Evolutionary conservation across 2,329 filamentous ascomycete genomes (phyloP).

Genomic region (Leptographium lundbergii): DNA sequence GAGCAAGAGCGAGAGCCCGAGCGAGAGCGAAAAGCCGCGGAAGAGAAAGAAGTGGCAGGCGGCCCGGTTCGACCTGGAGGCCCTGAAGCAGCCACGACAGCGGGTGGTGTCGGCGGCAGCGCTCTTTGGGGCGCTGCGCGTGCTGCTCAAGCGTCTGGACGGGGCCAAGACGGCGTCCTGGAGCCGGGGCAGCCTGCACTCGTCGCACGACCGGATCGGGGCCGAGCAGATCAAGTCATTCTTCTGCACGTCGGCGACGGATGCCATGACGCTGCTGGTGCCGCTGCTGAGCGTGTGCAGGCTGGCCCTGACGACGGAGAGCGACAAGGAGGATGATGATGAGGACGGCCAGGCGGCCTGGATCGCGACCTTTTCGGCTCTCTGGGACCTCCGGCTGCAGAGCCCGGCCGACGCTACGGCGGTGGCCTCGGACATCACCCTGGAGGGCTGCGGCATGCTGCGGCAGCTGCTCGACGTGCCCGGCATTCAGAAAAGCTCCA

Average conservation of each 20-base stretch:
- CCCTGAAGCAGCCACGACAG: conserved; percentile 25
- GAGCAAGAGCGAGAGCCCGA: conserved; percentile 13
- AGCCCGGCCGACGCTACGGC: conserved; percentile 32
- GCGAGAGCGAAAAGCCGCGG: conserved; percentile 17
- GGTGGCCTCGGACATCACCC: conserved; percentile 34
- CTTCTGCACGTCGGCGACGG: conserved; percentile 36
- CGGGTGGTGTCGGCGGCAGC: conserved; percentile 35
- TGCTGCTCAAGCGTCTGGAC: conserved; percentile 33
- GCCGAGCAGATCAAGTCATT: conserved; percentile 46
- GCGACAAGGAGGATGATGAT: background rate
- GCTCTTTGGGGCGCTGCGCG: conserved; percentile 32
- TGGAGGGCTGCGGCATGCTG: conserved; percentile 25
- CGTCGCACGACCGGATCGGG: conserved; percentile 31
- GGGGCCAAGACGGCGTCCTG: conserved; percentile 17
- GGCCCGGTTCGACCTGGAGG: conserved; percentile 25
- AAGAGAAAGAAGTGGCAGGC: conserved; percentile 34
- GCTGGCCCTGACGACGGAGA: conserved; percentile 20
- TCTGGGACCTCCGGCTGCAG: conserved; percentile 45
- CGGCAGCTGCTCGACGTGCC: conserved; percentile 24
- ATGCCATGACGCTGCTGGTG: conserved; percentile 31
- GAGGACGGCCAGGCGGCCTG: conserved; percentile 29
- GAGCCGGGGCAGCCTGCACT: background rate
- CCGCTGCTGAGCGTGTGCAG: conserved; percentile 34
- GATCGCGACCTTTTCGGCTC: conserved; percentile 29
- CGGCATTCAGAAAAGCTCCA: background rate